phyloP scores from a whole-genome alignment of 2,329 filamentous ascomycete genomes.

The Colletotrichum brevisporum region DNA sequence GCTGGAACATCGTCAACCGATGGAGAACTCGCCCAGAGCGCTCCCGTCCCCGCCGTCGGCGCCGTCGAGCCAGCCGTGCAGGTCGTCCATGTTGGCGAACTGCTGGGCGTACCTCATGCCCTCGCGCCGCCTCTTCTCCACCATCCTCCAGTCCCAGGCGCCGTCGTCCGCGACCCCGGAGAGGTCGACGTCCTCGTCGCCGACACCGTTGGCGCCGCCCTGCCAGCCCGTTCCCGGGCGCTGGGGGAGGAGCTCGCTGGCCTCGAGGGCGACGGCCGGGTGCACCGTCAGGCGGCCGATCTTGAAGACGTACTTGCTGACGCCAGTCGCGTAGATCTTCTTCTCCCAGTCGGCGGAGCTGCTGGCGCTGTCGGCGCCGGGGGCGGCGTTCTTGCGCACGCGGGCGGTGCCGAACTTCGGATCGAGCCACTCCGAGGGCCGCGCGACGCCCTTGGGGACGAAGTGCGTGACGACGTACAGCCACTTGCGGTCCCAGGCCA shows the following conservation, averaged over 20 bases:
- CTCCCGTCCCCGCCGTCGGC: slow-evolving; percentile 65
- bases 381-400: slow-evolving; percentile 27
- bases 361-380: slow-evolving; percentile 43
- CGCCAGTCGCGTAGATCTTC: slow-evolving; percentile 77
- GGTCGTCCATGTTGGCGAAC: slow-evolving; percentile 69
- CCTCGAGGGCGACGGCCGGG: slow-evolving; percentile 80
- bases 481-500: slow-evolving; percentile 87
- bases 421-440: slow-evolving; percentile 68
- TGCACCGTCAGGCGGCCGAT: slow-evolving; percentile 86
- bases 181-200: slow-evolving; percentile 55
- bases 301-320: slow-evolving; percentile 89
- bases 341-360: slow-evolving; percentile 64
- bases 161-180: slow-evolving; percentile 52
- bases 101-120: slow-evolving; percentile 69
- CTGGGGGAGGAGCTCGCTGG: slow-evolving; percentile 80
- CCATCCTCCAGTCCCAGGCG: slow-evolving; percentile 71
- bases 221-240: slow-evolving; percentile 75
- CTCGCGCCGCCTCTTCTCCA: slow-evolving; percentile 68
- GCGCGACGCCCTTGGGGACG: slow-evolving; percentile 72
- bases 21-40: slow-evolving; percentile 64
- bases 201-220: slow-evolving; percentile 59
- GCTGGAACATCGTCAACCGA: slow-evolving; percentile 48
- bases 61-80: slow-evolving; percentile 67
- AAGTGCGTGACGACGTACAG: slow-evolving; percentile 83
- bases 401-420: slow-evolving; percentile 57